phyloP scores from a whole-genome alignment of 2,329 filamentous ascomycete species.

The Teratosphaeria epicoccoides region DNA sequence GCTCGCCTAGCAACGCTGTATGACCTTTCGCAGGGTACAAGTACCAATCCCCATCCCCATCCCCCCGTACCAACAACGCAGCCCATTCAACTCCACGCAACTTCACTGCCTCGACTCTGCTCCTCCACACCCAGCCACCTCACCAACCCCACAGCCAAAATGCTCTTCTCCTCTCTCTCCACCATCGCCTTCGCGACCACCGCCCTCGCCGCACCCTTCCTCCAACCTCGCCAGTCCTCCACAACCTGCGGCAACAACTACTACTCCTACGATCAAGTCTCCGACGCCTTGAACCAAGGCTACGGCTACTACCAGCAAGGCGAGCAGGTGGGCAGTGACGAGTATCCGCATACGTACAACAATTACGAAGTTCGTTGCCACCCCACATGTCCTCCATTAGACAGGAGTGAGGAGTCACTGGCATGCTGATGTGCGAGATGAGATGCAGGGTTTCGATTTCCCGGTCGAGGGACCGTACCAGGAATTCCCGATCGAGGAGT shows the following conservation, averaged over 20 bases:
- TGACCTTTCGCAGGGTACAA: neutral
- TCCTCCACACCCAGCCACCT: neutral
- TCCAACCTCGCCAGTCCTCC: slow-evolving; percentile 35
- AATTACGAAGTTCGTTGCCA: slow-evolving; percentile 1
- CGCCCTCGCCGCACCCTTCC: slow-evolving; percentile 15
- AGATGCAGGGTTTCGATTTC: slow-evolving; percentile 47
- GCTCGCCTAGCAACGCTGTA: neutral
- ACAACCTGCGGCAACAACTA: slow-evolving; percentile 44
- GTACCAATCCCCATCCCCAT: neutral
- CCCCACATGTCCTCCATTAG: slow-evolving; percentile 4
- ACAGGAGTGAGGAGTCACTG: neutral
- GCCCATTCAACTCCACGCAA: neutral
- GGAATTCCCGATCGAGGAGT: slow-evolving; percentile 50
- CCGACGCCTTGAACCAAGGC: slow-evolving; percentile 40
- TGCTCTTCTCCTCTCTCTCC: slow-evolving; percentile 21
- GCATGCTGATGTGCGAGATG: too few relatives aligned
- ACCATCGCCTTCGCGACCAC: slow-evolving; percentile 20
- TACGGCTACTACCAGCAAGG: slow-evolving; percentile 37
- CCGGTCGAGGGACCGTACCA: slow-evolving; percentile 47
- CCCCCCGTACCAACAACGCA: neutral
- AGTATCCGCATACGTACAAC: slow-evolving; percentile 24
- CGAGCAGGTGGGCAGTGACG: slow-evolving; percentile 26
- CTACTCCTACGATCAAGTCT: slow-evolving; percentile 43
- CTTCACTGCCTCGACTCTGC: neutral
- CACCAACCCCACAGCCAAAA: slow-evolving; percentile 8